These are phyloP conservation scores for Solanum tacnaense DNA, from an alignment of 257 asterid species.

Conservation along the genomic window DNA sequence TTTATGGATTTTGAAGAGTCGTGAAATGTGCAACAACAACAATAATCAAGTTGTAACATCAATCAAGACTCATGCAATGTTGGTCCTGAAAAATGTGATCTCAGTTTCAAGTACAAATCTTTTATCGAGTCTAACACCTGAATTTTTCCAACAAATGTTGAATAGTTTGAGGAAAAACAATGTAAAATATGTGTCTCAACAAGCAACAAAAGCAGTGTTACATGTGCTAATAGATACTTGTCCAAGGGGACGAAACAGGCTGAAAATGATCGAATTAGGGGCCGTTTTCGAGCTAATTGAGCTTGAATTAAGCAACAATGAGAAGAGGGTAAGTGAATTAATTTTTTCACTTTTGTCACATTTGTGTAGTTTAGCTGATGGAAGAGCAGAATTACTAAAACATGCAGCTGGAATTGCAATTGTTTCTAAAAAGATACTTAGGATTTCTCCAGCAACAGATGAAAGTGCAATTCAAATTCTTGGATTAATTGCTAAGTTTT, in stretches of 20 bases:
- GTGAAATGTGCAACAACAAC: background rate
- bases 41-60: background rate
- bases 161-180: constrained; percentile 6
- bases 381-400: constrained; percentile 54
- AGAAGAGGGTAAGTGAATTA: constrained; percentile 39
- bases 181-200: constrained; percentile 5
- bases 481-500: constrained; percentile 37
- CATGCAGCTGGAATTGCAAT: constrained; percentile 67
- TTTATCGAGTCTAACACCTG: constrained; percentile 16
- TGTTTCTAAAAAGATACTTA: constrained; percentile 48
- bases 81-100: constrained; percentile 15
- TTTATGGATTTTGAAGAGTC: constrained; percentile 29
- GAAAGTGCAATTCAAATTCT: constrained; percentile 44
- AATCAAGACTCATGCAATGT: constrained; percentile 30
- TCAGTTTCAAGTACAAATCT: constrained; percentile 17
- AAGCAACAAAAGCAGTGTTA: constrained; percentile 26
- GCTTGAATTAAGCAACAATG: constrained; percentile 27
- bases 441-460: constrained; percentile 57
- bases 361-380: constrained; percentile 69
- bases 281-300: constrained; percentile 48
- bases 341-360: constrained; percentile 42
- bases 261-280: constrained; percentile 41
- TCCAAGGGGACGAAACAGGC: constrained; percentile 35
- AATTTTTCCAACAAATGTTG: constrained; percentile 23
- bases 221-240: constrained; percentile 35